Conservation (phyloP, 371 early-diverging fungal genomes). For the Mucor plumbeus region DNA sequence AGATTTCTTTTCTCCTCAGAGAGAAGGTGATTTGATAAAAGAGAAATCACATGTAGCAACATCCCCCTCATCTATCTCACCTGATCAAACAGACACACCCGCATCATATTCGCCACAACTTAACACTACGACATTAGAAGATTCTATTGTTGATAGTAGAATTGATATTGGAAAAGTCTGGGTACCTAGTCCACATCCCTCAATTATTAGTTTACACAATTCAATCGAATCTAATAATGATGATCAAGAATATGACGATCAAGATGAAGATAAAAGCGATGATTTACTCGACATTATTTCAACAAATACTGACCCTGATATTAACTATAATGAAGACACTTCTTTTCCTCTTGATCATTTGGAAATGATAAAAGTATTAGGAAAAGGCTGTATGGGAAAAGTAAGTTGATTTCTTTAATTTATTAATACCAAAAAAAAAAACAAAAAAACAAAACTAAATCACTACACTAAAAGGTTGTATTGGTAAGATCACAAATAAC, state of each 20-base stretch:
- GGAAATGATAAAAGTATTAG: conserved; percentile 71
- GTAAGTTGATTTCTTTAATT: conserved; percentile 33
- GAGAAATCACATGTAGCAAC: not conserved
- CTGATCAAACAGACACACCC: not conserved
- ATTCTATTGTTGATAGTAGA: conserved; percentile 13
- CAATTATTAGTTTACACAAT: conserved; percentile 15
- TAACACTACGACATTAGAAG: conserved; percentile 3
- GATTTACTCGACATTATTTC: conserved; percentile 6
- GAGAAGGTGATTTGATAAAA: conserved; percentile 45
- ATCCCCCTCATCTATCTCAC: conserved; percentile 6
- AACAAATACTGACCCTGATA: not conserved
- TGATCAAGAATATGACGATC: conserved; percentile 7
- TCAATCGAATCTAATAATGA: not conserved
- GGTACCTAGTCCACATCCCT: conserved; percentile 24
- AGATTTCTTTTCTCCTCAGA: conserved; percentile 55
- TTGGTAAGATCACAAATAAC: conserved; percentile 74
- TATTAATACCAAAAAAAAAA: not conserved
- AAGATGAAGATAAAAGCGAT: conserved; percentile 14
- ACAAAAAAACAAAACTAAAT: not conserved
- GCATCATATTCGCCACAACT: conserved; percentile 5
- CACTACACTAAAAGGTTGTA: conserved; percentile 58
- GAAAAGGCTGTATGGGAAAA: conserved; percentile 82
- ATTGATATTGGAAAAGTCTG: conserved; percentile 18
- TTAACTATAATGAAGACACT: not conserved
- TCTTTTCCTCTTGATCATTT: conserved; percentile 57